Base-by-base conservation (phyloP, 805 yeast genomes). In the Saccharomyces paradoxus region DNA sequence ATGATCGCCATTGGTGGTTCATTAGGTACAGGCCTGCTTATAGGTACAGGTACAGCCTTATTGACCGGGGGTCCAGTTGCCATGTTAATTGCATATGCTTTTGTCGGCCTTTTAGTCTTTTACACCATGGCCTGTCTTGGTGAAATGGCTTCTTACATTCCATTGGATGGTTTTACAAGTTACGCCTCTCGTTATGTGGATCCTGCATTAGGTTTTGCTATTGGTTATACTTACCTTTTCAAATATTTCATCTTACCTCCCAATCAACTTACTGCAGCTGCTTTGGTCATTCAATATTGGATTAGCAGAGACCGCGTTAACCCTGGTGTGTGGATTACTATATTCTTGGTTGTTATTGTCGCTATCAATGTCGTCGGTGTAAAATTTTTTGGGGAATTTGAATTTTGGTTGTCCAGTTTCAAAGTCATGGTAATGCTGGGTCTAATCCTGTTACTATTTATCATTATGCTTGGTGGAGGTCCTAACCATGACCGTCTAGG, bases 1-100 rank as follows among this genome's bases (percentile, higher is more conserved):
- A 82, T 85, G 86, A 82, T 85, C 64, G 86, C 94, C 59, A 81
- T 88, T 60, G 95, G 94, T 60, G 92, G 94, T 60, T 87, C 92
- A 8, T 71, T 87, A 52, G 94, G 94, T 54, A 86, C 94, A 1
- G 95, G 91, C 64, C 75, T 87, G 54, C 74, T 87, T 59, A 84
- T 87, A 60, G 89, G 91, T 63, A 84, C 91, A 2, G 89, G 90
- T 54, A 72, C 82, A 14, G 83, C 91, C 1, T 74, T 87, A 53
- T 74, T 77, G n/a, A 67, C 76, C 12, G 89, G 88, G 13, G 96
- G 96, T 7, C 92, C 70, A 3, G 81, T 74, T 3, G 68, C 79
- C 3, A 64, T 77, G 41, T 66, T 84, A 47, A 77, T 87, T 52
- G 80, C 89, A 3, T 89, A 87, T 65, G 69, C 83, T 6, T 67